phyloP scores from a whole-genome alignment of 208 protist genomes.

The Acanthamoeba sp. region DNA sequence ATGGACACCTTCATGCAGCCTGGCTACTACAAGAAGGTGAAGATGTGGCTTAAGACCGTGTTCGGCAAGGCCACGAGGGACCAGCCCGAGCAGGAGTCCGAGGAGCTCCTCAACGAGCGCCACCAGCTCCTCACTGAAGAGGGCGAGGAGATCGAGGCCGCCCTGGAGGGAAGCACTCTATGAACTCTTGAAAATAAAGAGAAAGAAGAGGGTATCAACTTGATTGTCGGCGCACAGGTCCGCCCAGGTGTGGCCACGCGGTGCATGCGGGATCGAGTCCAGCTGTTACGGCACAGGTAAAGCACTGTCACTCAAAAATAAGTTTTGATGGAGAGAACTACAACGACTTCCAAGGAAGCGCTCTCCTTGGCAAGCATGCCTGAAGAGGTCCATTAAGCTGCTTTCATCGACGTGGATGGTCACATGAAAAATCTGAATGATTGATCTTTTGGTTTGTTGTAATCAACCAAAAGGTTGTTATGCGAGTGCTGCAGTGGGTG shows the following conservation, averaged over 20 bases:
- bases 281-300: too few relatives aligned
- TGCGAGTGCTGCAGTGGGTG: slow-evolving; percentile 46
- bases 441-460: not conserved
- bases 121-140: not conserved
- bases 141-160: slow-evolving; percentile 23
- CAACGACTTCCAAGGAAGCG: not conserved
- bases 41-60: slow-evolving; percentile 7
- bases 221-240: too few relatives aligned
- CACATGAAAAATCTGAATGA: too few relatives aligned
- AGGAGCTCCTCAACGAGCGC: slow-evolving; percentile 14
- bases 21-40: slow-evolving; percentile 51
- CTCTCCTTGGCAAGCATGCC: not conserved
- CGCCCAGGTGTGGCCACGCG: too few relatives aligned
- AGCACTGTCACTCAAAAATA: too few relatives aligned
- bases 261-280: too few relatives aligned
- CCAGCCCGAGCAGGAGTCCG: not conserved
- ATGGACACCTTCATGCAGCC: slow-evolving; percentile 65
- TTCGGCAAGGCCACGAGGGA: not conserved
- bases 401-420: too few relatives aligned
- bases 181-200: not conserved
- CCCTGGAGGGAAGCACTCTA: not conserved
- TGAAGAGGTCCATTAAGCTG: not conserved
- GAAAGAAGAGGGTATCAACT: too few relatives aligned
- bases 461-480: not conserved
- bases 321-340: too few relatives aligned